phyloP scores from a whole-genome alignment of 768 basidiomycete species.

The Lactifluus piperatus region DNA sequence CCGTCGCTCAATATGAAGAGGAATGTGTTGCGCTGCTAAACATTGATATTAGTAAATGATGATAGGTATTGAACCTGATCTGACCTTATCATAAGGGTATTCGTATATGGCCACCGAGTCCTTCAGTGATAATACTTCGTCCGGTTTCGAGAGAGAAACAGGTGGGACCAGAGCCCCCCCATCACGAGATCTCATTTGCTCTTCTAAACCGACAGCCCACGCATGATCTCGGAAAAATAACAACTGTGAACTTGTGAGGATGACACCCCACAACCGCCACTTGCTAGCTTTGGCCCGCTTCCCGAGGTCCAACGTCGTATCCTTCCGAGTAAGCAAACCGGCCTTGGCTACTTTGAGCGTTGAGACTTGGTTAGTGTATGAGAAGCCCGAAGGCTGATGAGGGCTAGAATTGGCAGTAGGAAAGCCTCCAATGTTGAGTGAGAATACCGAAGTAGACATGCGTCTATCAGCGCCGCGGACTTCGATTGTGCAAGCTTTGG shows the following conservation, averaged over 20 bases:
- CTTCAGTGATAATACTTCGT: slow-evolving; percentile 75
- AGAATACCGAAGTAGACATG: slow-evolving; percentile 33
- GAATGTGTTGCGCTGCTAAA: slow-evolving; percentile 44
- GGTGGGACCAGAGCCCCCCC: slow-evolving; percentile 33
- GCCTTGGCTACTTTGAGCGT: slow-evolving; percentile 69
- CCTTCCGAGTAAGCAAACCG: slow-evolving; percentile 74
- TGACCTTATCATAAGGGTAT: slow-evolving; percentile 65
- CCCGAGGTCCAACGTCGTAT: slow-evolving; percentile 67
- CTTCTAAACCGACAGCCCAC: slow-evolving; percentile 41
- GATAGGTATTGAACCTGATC: slow-evolving; percentile 16
- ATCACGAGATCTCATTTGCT: slow-evolving; percentile 32
- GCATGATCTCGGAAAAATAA: slow-evolving; percentile 76
- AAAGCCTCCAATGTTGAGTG: slow-evolving; percentile 32
- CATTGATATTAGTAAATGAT: background rate
- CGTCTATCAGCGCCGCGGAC: slow-evolving; percentile 37
- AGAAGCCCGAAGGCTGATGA: slow-evolving; percentile 25
- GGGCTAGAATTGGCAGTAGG: slow-evolving; percentile 18
- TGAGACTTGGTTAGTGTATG: slow-evolving; percentile 30
- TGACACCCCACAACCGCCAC: slow-evolving; percentile 81
- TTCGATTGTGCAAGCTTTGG: slow-evolving; percentile 48
- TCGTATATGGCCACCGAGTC: slow-evolving; percentile 78
- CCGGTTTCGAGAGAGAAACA: slow-evolving; percentile 53
- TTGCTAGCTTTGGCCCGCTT: slow-evolving; percentile 70
- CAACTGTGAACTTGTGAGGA: slow-evolving; percentile 85
- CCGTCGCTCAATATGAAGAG: slow-evolving; percentile 69